These are phyloP conservation scores for Xerophyta viscosa DNA, from an alignment of 106 monocot genomes.

Conservation along the genomic window DNA sequence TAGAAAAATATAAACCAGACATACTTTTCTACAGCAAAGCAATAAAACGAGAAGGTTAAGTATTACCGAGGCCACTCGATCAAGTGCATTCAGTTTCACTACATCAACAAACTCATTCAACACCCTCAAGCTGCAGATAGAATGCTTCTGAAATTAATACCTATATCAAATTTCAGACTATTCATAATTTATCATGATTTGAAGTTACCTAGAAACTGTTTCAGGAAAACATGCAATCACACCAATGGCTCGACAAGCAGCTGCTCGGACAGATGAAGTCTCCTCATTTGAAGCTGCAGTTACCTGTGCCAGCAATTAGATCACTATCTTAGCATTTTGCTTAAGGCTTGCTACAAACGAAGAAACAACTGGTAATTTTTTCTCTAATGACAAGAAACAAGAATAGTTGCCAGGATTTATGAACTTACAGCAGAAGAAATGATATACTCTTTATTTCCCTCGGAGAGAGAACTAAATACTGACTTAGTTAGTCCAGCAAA, in stretches of 20 bases:
- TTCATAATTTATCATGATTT: too few species aligned
- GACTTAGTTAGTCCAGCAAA: slow-evolving; percentile 92
- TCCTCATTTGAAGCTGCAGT: slow-evolving; percentile 49
- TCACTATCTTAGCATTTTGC: too few species aligned
- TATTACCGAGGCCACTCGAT: slow-evolving; percentile 55
- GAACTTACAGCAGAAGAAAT: slow-evolving; percentile 68
- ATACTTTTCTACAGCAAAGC: too few species aligned
- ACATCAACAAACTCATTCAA: slow-evolving; percentile 61
- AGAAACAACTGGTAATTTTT: too few species aligned
- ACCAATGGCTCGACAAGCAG: slow-evolving; percentile 94
- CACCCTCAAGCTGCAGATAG: slow-evolving; percentile 44
- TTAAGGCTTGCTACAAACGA: too few species aligned
- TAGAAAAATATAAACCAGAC: too few species aligned
- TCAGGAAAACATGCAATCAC: slow-evolving; percentile 63
- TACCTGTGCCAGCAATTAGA: slow-evolving; percentile 27
- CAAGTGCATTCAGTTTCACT: slow-evolving; percentile 52
- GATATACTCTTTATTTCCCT: slow-evolving; percentile 47
- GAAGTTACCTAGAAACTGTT: slow-evolving; percentile 51
- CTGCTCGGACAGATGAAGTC: slow-evolving; percentile 63
- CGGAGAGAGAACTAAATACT: slow-evolving; percentile 56
- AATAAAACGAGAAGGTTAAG: slow-evolving; percentile 7
- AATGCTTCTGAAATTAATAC: too few species aligned
- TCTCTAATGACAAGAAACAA: too few species aligned
- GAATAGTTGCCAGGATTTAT: not conserved
- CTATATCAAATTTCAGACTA: too few species aligned